Percentiles rank a stretch among this genome's conserved stretches.
Evolutionary conservation across 768 basidiomycete species (phyloP).

Genomic region (Mycena leptocephala): DNA sequence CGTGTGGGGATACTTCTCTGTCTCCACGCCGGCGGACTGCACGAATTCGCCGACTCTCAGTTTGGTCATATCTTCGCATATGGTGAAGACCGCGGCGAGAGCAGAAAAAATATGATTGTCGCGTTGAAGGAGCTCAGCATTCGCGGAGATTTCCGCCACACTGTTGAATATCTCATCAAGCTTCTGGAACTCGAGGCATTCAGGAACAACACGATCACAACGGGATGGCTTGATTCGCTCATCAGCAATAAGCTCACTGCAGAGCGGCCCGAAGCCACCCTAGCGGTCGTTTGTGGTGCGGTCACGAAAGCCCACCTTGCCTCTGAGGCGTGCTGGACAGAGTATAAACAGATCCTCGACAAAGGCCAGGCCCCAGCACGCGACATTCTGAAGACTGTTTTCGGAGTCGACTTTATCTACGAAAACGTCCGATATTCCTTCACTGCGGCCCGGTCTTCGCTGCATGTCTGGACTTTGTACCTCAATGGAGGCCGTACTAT

Average conservation of each 20-base stretch:
- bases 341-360: slow-evolving; percentile 96
- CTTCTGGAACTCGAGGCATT: slow-evolving; percentile 96
- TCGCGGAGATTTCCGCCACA: slow-evolving; percentile 98
- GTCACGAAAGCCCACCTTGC: slow-evolving; percentile 95
- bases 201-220: slow-evolving; percentile 97
- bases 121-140: slow-evolving; percentile 98
- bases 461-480: slow-evolving; percentile 93
- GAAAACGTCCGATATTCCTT: slow-evolving; percentile 96
- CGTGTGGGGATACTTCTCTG: slow-evolving; percentile 99
- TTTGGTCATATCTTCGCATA: slow-evolving; percentile 99
- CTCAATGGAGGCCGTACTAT: slow-evolving; percentile 95
- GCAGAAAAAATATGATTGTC: slow-evolving; percentile 99
- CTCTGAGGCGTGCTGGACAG: slow-evolving; percentile 90
- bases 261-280: slow-evolving; percentile 92
- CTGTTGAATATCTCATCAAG: slow-evolving; percentile 99
- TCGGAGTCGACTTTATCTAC: slow-evolving; percentile 97
- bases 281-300: slow-evolving; percentile 97
- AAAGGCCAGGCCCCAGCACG: slow-evolving; percentile 98
- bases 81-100: slow-evolving; percentile 95
- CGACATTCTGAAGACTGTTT: slow-evolving; percentile 96
- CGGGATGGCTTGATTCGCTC: slow-evolving; percentile 97
- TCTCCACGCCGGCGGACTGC: slow-evolving; percentile 96
- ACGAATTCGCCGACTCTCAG: slow-evolving; percentile 99
- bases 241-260: slow-evolving; percentile 98
- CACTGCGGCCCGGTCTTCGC: slow-evolving; percentile 93